phyloP scores from a whole-genome alignment of 495 filamentous ascomycete species.

The Penicillium manginii region DNA sequence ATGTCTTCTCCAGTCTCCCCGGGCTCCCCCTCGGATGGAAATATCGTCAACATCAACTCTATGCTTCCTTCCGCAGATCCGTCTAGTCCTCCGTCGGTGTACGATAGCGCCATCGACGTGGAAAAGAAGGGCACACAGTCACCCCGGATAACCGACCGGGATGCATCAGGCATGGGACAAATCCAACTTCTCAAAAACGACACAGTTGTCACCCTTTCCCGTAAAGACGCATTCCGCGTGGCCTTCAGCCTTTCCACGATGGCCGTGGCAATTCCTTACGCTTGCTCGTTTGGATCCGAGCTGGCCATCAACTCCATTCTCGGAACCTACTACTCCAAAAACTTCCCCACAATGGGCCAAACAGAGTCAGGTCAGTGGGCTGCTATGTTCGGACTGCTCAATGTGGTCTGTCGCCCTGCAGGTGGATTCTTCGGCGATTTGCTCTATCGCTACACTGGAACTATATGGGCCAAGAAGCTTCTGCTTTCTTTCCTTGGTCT shows the following conservation, averaged over 20 bases:
- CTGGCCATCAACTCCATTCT: slow-evolving; percentile 86
- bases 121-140: slow-evolving; percentile 45
- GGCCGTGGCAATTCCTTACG: slow-evolving; percentile 71
- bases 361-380: slow-evolving; percentile 77
- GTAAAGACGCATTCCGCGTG: slow-evolving; percentile 60
- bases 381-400: slow-evolving; percentile 90
- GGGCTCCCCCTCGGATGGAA: slow-evolving; percentile 43
- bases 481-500: slow-evolving; percentile 67
- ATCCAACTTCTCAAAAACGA: slow-evolving; percentile 59
- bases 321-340: slow-evolving; percentile 74
- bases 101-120: slow-evolving; percentile 44
- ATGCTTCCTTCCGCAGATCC: slow-evolving; percentile 35
- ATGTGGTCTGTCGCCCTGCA: slow-evolving; percentile 72
- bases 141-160: slow-evolving; percentile 44
- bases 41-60: slow-evolving; percentile 58
- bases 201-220: slow-evolving; percentile 66
- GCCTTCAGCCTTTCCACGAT: slow-evolving; percentile 68
- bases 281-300: slow-evolving; percentile 85
- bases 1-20: slow-evolving; percentile 1
- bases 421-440: slow-evolving; percentile 76
- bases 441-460: slow-evolving; percentile 65
- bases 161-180: slow-evolving; percentile 56
- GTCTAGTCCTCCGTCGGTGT: slow-evolving; percentile 39
- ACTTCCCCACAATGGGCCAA: slow-evolving; percentile 75
- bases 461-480: slow-evolving; percentile 76